These are phyloP conservation scores for Acidomyces sp. DNA, from an alignment of 495 filamentous ascomycete species.

Conservation along the genomic window DNA sequence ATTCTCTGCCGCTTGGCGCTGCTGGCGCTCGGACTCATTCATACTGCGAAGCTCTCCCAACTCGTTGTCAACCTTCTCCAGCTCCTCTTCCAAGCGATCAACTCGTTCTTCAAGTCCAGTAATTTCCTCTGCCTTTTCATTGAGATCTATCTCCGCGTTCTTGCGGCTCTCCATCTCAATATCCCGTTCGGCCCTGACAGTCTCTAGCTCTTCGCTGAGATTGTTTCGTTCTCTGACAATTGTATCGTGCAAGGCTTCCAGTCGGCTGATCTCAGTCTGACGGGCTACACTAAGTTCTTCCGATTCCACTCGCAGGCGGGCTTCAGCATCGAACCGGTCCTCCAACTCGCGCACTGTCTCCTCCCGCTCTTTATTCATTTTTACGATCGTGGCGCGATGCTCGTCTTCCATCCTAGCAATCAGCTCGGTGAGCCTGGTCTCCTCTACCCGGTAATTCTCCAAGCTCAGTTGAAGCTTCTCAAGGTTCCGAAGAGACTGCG, in stretches of 20 bases:
- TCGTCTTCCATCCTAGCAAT: constrained; percentile 48
- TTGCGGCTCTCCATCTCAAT: constrained; percentile 11
- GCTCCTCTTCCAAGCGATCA: constrained; percentile 15
- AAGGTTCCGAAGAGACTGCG: constrained; percentile 21
- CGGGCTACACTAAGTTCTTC: constrained; percentile 14
- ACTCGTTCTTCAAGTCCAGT: constrained; percentile 17
- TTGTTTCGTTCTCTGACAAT: constrained; percentile 7
- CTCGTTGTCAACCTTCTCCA: constrained; percentile 10
- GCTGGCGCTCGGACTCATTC: constrained; percentile 20
- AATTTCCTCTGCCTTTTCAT: constrained; percentile 12
- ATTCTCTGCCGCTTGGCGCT: constrained; percentile 26
- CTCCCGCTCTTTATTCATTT: constrained; percentile 20
- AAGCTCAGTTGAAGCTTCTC: constrained; percentile 49
- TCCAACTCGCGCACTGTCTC: constrained; percentile 18
- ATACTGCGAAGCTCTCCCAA: constrained; percentile 17
- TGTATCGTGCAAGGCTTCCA: constrained; percentile 17
- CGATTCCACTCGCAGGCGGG: constrained; percentile 10
- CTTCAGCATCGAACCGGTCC: constrained; percentile 17
- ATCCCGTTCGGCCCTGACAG: constrained; percentile 7
- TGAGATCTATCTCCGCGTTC: constrained; percentile 15
- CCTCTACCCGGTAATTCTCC: constrained; percentile 49
- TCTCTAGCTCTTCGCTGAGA: constrained; percentile 3
- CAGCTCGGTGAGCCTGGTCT: constrained; percentile 47
- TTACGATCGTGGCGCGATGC: constrained; percentile 25
- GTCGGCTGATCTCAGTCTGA: constrained; percentile 16